These are phyloP conservation scores for Leccinum pallidistipes DNA, from an alignment of 1,284 basidiomycete genomes.

Conservation along the genomic window DNA sequence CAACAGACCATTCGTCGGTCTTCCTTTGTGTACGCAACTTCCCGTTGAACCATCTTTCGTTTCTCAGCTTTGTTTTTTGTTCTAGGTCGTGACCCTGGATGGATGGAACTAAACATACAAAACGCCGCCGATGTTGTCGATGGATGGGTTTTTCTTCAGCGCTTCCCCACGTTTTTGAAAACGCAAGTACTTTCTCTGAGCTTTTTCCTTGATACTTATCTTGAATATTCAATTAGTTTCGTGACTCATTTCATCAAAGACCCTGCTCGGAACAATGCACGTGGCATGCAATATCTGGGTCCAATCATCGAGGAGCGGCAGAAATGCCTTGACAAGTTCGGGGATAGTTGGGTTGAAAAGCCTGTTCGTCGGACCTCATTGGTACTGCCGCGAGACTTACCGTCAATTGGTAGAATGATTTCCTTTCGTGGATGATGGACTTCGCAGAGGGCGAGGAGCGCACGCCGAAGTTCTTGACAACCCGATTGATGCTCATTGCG, in stretches of 20 bases:
- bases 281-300: conserved; percentile 29
- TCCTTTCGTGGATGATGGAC: not conserved
- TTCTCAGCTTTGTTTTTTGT: not conserved
- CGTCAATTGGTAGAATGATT: not conserved
- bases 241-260: not conserved
- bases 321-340: conserved; percentile 31
- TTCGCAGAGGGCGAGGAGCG: not conserved
- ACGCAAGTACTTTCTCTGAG: not conserved
- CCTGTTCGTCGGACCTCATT: conserved; percentile 31
- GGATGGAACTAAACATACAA: not conserved
- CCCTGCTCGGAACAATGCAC: conserved; percentile 6
- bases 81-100: not conserved
- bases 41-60: not conserved
- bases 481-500: too few species aligned
- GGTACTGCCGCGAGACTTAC: not conserved
- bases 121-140: not conserved
- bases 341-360: conserved; percentile 38
- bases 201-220: not conserved
- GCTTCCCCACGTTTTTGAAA: not conserved
- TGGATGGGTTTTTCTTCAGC: not conserved
- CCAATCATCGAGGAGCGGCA: conserved; percentile 42
- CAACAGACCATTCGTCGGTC: not conserved
- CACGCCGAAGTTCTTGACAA: not conserved
- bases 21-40: not conserved
- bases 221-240: not conserved